These are phyloP conservation scores for Coriolopsis trogii DNA, from an alignment of 1,284 basidiomycete genomes.

Conservation along the genomic window DNA sequence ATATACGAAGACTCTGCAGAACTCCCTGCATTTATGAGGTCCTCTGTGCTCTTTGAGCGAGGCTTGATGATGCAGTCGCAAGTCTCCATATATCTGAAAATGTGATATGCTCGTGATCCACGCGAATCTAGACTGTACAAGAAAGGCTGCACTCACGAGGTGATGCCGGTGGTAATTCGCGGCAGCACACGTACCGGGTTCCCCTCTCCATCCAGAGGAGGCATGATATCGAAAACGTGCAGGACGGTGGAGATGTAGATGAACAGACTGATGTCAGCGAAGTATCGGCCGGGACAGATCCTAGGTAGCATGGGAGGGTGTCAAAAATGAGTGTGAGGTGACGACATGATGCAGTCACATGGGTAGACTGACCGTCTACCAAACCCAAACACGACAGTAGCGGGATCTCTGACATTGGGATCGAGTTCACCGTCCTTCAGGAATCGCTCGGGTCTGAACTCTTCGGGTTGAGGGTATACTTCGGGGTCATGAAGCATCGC, in stretches of 20 bases:
- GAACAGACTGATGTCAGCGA: constrained; percentile 4
- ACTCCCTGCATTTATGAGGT: too few relatives aligned
- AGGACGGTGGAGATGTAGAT: constrained; percentile 7
- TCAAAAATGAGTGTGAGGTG: too few relatives aligned
- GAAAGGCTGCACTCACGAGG: neutral
- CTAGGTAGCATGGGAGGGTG: neutral
- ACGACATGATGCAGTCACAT: too few relatives aligned
- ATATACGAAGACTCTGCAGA: too few relatives aligned
- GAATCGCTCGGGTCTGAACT: constrained; percentile 28
- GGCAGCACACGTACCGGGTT: neutral
- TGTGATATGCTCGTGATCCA: neutral
- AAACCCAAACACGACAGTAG: constrained; percentile 3
- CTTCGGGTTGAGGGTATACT: constrained; percentile 16
- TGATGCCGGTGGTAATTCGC: neutral
- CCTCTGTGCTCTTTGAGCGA: too few relatives aligned
- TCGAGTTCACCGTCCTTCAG: constrained; percentile 3
- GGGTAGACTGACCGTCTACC: constrained; percentile 10
- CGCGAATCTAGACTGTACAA: too few relatives aligned
- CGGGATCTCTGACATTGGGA: neutral
- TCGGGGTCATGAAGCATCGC: constrained; percentile 2
- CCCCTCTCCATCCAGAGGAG: neutral
- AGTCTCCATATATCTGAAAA: neutral
- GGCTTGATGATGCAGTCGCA: neutral
- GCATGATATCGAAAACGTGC: constrained; percentile 1
- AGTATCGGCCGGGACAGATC: constrained; percentile 12